Percentiles rank a stretch among this genome's conserved stretches.
Evolutionary conservation across 352 stramenopile species (phyloP).

Genomic region (Globisporangium heterothallicum): DNA sequence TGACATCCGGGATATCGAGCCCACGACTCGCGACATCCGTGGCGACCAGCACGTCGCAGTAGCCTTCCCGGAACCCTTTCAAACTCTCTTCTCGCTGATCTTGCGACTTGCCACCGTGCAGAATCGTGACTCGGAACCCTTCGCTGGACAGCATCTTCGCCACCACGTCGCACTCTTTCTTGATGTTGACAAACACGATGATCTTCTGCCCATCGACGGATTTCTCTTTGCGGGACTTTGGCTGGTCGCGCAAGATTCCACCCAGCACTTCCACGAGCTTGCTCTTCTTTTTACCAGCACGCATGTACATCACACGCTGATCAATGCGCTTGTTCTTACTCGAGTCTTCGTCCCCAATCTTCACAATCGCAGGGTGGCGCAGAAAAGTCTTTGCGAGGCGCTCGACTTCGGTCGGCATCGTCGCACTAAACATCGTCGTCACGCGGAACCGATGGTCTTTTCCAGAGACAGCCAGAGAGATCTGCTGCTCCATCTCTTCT

Average conservation of each 20-base stretch:
- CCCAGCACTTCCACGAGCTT: conserved; percentile 83
- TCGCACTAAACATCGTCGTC: conserved; percentile 98
- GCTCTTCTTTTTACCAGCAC: conserved; percentile 87
- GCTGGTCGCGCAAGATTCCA: conserved; percentile 75
- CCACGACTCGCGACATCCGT: conserved; percentile 94
- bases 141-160: conserved; percentile 88
- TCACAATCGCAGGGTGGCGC: conserved; percentile 95
- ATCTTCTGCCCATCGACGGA: conserved; percentile 88
- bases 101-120: conserved; percentile 97
- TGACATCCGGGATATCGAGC: conserved; percentile 98
- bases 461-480: conserved; percentile 43
- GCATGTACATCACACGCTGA: conserved; percentile 94
- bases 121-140: conserved; percentile 90
- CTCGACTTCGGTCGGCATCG: conserved; percentile 97
- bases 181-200: conserved; percentile 99
- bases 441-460: conserved; percentile 77
- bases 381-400: conserved; percentile 96
- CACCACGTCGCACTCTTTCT: conserved; percentile 97
- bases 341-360: conserved; percentile 96
- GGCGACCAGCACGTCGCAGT: conserved; percentile 88
- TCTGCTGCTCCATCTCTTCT: conserved; percentile 93
- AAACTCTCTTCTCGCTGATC: conserved; percentile 93
- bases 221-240: conserved; percentile 64
- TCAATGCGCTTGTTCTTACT: conserved; percentile 98
- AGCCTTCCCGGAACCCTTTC: conserved; percentile 86